A percentile compares a stretch with the other conserved stretches of the same genome.
Evolutionary conservation across 2,329 filamentous ascomycete species (phyloP).

Genomic region (Sporothrix brasiliensis): DNA sequence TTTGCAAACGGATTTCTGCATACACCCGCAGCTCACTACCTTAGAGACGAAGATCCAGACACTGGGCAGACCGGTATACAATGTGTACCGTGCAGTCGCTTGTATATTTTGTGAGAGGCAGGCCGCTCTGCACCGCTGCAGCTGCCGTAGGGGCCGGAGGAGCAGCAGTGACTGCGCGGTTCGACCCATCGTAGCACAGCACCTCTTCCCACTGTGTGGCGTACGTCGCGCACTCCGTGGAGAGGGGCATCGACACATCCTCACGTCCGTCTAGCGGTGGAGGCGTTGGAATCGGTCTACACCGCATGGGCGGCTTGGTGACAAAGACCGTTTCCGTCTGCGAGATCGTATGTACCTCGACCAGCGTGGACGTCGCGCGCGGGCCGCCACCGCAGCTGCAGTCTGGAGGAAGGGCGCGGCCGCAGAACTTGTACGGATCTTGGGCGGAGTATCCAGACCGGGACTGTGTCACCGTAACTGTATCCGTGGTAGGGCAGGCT

Average conservation of each 20-base stretch:
- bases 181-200: background rate
- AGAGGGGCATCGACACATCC: background rate
- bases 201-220: background rate
- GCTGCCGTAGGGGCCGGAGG: background rate
- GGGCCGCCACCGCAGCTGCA: background rate
- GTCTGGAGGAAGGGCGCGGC: background rate
- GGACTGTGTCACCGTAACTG: background rate
- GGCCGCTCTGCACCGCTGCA: background rate
- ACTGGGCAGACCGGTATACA: background rate
- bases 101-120: background rate
- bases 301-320: constrained; percentile 44
- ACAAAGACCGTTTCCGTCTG: constrained; percentile 49
- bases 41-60: background rate
- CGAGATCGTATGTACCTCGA: constrained; percentile 48
- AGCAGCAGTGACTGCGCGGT: background rate
- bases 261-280: constrained; percentile 40
- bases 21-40: background rate
- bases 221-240: background rate
- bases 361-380: constrained; percentile 41
- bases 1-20: background rate
- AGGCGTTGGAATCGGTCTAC: constrained; percentile 40
- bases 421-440: background rate
- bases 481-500: constrained; percentile 18
- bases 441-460: background rate
- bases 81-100: background rate